phyloP scores from a whole-genome alignment of 2,329 filamentous ascomycete genomes.

The Penicillium oxalicum region DNA sequence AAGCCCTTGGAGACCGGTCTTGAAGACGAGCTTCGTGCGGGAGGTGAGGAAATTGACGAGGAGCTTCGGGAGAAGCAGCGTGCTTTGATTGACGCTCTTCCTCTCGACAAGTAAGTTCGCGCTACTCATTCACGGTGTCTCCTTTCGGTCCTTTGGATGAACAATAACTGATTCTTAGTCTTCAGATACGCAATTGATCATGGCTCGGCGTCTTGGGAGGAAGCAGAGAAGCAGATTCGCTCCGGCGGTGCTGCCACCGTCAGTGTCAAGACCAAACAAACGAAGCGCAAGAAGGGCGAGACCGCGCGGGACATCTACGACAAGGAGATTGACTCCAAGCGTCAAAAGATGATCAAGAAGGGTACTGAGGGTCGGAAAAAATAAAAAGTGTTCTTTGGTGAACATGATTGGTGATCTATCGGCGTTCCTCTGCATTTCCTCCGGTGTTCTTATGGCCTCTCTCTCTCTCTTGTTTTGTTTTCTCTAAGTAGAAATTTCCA shows the following conservation, averaged over 20 bases:
- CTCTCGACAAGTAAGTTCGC: conserved; percentile 69
- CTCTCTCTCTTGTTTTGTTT: conserved; percentile 9
- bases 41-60: conserved; percentile 66
- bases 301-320: conserved; percentile 47
- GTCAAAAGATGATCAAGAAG: conserved; percentile 42
- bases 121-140: background rate
- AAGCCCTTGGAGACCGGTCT: conserved; percentile 65
- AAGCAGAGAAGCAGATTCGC: conserved; percentile 68
- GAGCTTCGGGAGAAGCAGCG: conserved; percentile 73
- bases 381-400: conserved; percentile 15
- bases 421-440: conserved; percentile 16
- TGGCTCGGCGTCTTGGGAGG: conserved; percentile 48
- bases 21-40: conserved; percentile 78
- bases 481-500: conserved; percentile 2
- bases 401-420: conserved; percentile 4
- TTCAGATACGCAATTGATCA: conserved; percentile 44
- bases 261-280: conserved; percentile 64
- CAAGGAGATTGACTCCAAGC: conserved; percentile 39
- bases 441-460: conserved; percentile 10
- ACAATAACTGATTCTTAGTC: conserved; percentile 38
- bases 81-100: conserved; percentile 82
- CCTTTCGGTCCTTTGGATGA: conserved; percentile 15
- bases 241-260: conserved; percentile 53
- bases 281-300: conserved; percentile 66
- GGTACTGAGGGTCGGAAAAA: conserved; percentile 38